Evolutionary conservation across 805 yeast genomes (phyloP), one percentile per base, ranked within the genome.

Genomic region (Lachancea dasiensis): DNA sequence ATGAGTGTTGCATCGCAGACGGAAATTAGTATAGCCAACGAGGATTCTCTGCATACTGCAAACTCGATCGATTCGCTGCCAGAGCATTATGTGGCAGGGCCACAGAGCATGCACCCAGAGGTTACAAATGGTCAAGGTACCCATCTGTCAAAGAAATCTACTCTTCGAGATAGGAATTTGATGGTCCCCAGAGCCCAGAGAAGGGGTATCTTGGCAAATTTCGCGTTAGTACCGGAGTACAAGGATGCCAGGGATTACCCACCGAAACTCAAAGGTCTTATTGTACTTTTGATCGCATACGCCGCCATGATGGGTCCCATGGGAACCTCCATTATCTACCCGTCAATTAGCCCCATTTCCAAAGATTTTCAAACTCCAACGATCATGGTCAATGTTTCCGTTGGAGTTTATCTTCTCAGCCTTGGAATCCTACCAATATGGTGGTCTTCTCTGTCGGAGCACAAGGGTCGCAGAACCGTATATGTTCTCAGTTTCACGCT

Each of bases 401-500:
- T 85, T 36, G 95, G 95, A 48, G 70, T 86, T 9, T 86, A 85
- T 54, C 60, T 85, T 19, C 52, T 85, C 10, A 68, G 87, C 1
- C 53, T 86, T 24, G 95, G 95, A 11, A 65, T 86, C 1, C 77
- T 84, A 50, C 95, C 95, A 2, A 54, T 86, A 31, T 86, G 95
- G 92, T 86, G 95, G 95, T 80, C 90, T 5, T 75, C 81, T 7
- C 71, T 83, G 40, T 77, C 87, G 27, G 95, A 86, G 54, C 60
- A 69, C 36, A 72, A 73, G 45, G 95, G 95, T 2, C 67, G 95
- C 47, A 63, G 95, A 39, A 68, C 79, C 2, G 79, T 86, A 15
- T 86, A 86, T 56, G 60, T 86, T 15, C 50, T 78, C 3, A 81
- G 90, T 8, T 86, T 83, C 54, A 43, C 68, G 0, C 50, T 83